phyloP scores from a whole-genome alignment of 2,329 filamentous ascomycete genomes.

The Colletotrichum paranaense region DNA sequence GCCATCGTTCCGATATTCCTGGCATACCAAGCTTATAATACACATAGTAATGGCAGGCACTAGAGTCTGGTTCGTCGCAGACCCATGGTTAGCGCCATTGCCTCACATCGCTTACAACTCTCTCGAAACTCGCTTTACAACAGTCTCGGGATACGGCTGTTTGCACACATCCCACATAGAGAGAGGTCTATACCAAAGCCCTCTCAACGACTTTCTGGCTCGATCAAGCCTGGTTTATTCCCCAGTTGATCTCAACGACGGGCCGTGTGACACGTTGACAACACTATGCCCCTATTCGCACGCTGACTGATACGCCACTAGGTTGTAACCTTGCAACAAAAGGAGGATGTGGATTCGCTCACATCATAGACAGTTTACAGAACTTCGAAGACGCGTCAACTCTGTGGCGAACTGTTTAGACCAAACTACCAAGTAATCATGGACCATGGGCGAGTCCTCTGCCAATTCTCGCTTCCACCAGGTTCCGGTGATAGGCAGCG shows the following conservation, averaged over 20 bases:
- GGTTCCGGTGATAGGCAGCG: background rate
- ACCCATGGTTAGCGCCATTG: slow-evolving; percentile 35
- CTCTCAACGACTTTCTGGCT: background rate
- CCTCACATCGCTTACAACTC: slow-evolving; percentile 17
- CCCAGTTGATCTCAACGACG: background rate
- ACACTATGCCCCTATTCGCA: background rate
- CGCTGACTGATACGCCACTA: no score
- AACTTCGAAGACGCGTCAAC: background rate
- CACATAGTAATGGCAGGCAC: slow-evolving; percentile 37
- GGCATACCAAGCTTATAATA: slow-evolving; percentile 38
- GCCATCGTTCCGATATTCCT: slow-evolving; percentile 37
- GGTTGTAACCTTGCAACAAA: no score
- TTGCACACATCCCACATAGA: background rate
- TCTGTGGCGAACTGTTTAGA: background rate
- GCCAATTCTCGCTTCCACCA: background rate
- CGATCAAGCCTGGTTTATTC: background rate
- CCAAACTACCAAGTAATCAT: background rate
- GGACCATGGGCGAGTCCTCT: background rate
- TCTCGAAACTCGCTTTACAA: slow-evolving; percentile 1
- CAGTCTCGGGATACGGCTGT: background rate
- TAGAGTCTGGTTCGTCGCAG: slow-evolving; percentile 24
- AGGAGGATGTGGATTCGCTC: background rate
- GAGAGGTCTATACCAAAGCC: background rate
- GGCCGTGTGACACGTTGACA: background rate
- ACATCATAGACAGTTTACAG: background rate